Base-by-base conservation (phyloP, 352 stramenopile species). In the Globisporangium spiculum region DNA sequence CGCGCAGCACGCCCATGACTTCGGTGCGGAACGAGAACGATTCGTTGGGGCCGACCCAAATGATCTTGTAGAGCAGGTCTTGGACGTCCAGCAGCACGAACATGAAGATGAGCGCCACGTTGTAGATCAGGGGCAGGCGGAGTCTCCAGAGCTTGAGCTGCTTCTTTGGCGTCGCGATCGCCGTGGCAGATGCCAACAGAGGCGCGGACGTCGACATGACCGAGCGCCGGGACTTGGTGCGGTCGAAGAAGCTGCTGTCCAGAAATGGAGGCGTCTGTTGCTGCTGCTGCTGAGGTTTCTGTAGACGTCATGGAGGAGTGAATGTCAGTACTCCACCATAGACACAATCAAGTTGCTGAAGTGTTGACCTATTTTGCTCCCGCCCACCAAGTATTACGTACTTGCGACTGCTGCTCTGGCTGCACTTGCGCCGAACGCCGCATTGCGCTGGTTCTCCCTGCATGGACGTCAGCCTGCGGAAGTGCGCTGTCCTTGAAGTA, bases 1-100 rank as follows among this genome's bases (percentile, higher is more conserved):
- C 63, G 8, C 60, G 55, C 58, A 24, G 36, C 27, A 44, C 64
- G 30, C 60, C 71, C 14, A 59, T 75, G 8, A 69, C 69, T 27
- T 63, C 52, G 4, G 69, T 73, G 18, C 66, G 63, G 14, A 78
- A 75, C 24, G 65, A 27, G 26, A 62, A 78, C 8, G 62, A 59
- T 10, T 78, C 72, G 56, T 56, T 60, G 20, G 72, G 65, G 3
- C 72, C 72, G 58, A 78, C 63, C 72, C 72, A 78, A 14, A 64
- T 54, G 58, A 73, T 58, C 60, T 78, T 78, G 59, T 75, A 78
- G 32, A 67, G 67, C 36, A 75, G 41, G 48, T 78, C 72, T 16
- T 72, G 72, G 22, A 71, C 24, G 59, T 78, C 72, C 24, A 72
- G 36, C 32, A 70, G 46, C 8, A 70, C 32, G 24, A 70, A 52